A percentile compares a stretch with the other conserved stretches of the same genome.
phyloP scores from a whole-genome alignment of 2,329 filamentous ascomycete species.

The Apiospora rasikravindrae region DNA sequence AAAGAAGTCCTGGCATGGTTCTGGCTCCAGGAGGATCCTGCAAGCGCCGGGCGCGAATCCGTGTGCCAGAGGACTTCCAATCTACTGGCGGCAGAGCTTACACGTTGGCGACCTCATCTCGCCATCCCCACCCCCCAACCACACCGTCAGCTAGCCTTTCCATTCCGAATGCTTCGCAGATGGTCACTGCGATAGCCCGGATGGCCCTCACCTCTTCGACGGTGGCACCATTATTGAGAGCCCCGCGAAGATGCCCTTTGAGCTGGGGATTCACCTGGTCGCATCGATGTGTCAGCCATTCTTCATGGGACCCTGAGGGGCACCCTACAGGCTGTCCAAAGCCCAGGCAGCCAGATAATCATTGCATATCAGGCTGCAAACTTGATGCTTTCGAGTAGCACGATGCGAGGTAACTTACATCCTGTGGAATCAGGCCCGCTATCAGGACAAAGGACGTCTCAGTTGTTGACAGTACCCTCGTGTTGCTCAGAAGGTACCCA shows the following conservation, averaged over 20 bases:
- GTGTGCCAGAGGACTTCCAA: not conserved
- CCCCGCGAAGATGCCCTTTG: slow-evolving; percentile 57
- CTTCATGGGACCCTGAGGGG: not conserved
- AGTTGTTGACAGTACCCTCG: slow-evolving; percentile 46
- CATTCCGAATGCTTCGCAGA: slow-evolving; percentile 56
- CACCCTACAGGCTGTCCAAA: not conserved
- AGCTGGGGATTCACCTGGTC: slow-evolving; percentile 55
- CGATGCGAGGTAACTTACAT: slow-evolving; percentile 42
- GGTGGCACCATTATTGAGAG: slow-evolving; percentile 55
- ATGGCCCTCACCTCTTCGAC: slow-evolving; percentile 55
- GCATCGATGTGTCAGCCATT: slow-evolving; percentile 5
- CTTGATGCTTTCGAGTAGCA: not conserved
- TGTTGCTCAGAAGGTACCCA: slow-evolving; percentile 54
- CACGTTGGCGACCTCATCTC: slow-evolving; percentile 48
- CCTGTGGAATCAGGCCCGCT: slow-evolving; percentile 56
- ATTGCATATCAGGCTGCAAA: not conserved
- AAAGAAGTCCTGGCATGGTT: not conserved
- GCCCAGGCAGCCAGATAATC: not conserved
- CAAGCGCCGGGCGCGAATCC: not conserved
- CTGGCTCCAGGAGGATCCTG: not conserved
- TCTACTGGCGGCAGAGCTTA: slow-evolving; percentile 29
- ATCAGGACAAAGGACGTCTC: slow-evolving; percentile 59
- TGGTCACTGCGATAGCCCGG: slow-evolving; percentile 48
- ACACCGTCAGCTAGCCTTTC: slow-evolving; percentile 40
- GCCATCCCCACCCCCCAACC: slow-evolving; percentile 52